Percentiles rank a stretch among this genome's conserved stretches.
phyloP scores from a whole-genome alignment of 2,329 filamentous ascomycete species.

The Colletotrichum eremochloae region DNA sequence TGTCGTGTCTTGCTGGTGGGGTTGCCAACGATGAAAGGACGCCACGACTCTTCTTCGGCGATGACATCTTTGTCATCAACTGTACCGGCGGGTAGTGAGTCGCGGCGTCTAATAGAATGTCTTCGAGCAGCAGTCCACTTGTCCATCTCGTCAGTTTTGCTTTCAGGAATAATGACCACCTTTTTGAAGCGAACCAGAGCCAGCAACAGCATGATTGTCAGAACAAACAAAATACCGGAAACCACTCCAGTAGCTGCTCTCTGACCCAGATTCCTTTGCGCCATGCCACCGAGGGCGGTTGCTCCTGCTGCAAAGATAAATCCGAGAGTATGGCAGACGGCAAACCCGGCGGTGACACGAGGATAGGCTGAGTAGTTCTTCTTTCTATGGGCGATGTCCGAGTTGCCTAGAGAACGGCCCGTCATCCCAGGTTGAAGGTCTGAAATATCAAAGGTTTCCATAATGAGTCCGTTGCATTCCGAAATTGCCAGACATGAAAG shows the following conservation, averaged over 20 bases:
- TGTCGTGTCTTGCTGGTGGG: constrained; percentile 76
- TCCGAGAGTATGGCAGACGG: constrained; percentile 76
- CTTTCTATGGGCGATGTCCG: constrained; percentile 56
- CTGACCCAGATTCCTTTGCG: constrained; percentile 75
- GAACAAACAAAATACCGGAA: constrained; percentile 73
- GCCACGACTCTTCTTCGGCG: constrained; percentile 72
- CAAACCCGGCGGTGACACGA: constrained; percentile 78
- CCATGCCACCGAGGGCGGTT: constrained; percentile 76
- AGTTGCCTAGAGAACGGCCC: constrained; percentile 62
- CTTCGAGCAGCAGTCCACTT: constrained; percentile 63
- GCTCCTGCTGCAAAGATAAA: constrained; percentile 78
- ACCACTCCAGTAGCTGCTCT: constrained; percentile 77
- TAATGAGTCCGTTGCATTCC: constrained; percentile 82
- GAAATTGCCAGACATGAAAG: constrained; percentile 80
- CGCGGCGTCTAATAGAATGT: constrained; percentile 61
- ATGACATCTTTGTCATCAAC: constrained; percentile 49
- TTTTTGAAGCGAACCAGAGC: constrained; percentile 75
- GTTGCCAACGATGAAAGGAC: constrained; percentile 78
- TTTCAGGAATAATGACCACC: constrained; percentile 77
- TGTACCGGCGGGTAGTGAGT: constrained; percentile 51
- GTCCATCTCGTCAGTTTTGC: constrained; percentile 68
- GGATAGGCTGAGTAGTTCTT: constrained; percentile 85
- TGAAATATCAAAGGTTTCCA: constrained; percentile 86
- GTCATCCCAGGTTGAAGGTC: constrained; percentile 81
- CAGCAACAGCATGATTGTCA: constrained; percentile 73